Evolutionary conservation across 2,329 filamentous ascomycete species (phyloP).

Genomic region (Gnomoniopsis smithogilvyi): DNA sequence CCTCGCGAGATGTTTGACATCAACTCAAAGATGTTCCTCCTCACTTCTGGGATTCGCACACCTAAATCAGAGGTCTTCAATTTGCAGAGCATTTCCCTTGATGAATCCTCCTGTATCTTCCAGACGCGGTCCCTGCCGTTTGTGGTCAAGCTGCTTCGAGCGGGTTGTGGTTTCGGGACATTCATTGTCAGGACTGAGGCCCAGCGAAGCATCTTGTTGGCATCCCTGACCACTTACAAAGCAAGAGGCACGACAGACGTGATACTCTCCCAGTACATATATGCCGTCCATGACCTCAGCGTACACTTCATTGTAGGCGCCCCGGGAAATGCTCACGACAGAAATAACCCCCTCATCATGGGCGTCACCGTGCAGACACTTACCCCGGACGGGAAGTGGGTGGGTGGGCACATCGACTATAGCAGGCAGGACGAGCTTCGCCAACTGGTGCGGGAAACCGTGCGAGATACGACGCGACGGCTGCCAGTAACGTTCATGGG

Average conservation of each 20-base stretch:
- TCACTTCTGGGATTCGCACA: constrained; percentile 21
- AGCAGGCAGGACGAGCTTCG: constrained; percentile 19
- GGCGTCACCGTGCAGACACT: constrained; percentile 23
- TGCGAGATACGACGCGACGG: constrained; percentile 19
- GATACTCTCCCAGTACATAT: constrained; percentile 21
- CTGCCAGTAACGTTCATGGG: constrained; percentile 21
- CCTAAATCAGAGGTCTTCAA: constrained; percentile 18
- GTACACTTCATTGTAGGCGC: constrained; percentile 24
- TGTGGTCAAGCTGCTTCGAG: constrained; percentile 23
- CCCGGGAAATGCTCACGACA: constrained; percentile 14
- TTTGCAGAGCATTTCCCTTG: constrained; percentile 14
- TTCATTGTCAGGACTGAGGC: constrained; percentile 20
- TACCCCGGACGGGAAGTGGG: constrained; percentile 21
- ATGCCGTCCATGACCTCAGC: constrained; percentile 21
- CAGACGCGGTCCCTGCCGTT: constrained; percentile 19
- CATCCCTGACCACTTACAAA: constrained; percentile 18
- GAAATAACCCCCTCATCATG: constrained; percentile 19
- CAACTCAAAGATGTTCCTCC: constrained; percentile 23
- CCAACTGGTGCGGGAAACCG: constrained; percentile 18
- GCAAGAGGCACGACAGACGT: constrained; percentile 19
- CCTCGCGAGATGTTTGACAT: constrained; percentile 22
- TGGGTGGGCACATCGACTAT: constrained; percentile 23
- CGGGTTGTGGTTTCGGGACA: constrained; percentile 24
- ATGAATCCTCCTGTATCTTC: constrained; percentile 7
- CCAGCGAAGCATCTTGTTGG: constrained; percentile 10